Evolutionary conservation across 2,329 filamentous ascomycete species (phyloP), one percentile per base, ranked within the genome.

Genomic region (Aspergillus luchuensis): DNA sequence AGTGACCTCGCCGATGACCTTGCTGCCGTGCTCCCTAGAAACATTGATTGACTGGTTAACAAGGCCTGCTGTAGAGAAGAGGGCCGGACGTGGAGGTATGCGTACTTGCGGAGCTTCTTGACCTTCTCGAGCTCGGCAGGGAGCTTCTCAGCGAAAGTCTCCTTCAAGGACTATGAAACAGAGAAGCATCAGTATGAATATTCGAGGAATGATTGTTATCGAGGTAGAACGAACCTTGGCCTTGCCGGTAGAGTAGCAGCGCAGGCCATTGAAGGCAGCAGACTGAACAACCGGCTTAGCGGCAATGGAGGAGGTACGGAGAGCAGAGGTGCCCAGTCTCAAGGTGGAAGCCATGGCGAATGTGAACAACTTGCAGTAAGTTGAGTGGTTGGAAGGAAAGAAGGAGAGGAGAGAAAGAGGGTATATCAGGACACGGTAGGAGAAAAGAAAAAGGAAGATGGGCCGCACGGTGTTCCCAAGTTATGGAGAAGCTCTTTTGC

Each of bases 111-210:
- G 76, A 99, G 89, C 81, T 92, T 89, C 91, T 99, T 99, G 85
- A 99, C 92, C 88, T 98, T 91, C 84, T 99, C 95, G 77, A 97
- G 90, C 88, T 98, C 96, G 79, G 89, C 92, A 72, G 95, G 95
- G 66, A 99, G 86, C 76, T 94, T 90, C 80, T 95, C 93, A 78
- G 94, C 94, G 80, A 99, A 98, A 78, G 92, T 94, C 80, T 99
- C 95, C 86, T 99, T 99, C 78, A 99, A 84, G 71, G 92, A 92
- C 95, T 99, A 71, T 58, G 62, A 51, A 28, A 54, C 19, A n/a
- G 62, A 72, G 74, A 77, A 66, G 69, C 67, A 59, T 61, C 49
- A 47, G 41, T 47, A 56, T 15, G 11, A 38, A 43, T 30, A 54
- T 13, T 57, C 39, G 54, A 63, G 63, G 54, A 65, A 59, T 55